Evolutionary conservation across 371 early-diverging fungal species (phyloP).

Genomic region (Saksenaea vasiformis): DNA sequence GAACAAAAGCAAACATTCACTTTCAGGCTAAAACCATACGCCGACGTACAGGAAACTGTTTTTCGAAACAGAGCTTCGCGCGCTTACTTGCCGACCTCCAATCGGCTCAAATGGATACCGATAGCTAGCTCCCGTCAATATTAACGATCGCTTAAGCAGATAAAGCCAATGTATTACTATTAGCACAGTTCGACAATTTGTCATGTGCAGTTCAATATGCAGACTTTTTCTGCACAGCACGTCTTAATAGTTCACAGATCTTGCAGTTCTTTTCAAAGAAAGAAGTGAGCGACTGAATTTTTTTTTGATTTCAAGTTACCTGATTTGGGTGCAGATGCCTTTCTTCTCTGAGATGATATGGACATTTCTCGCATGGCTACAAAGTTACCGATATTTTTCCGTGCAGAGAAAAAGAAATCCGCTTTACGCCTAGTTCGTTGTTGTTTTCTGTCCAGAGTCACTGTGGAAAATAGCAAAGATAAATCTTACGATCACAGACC

Average conservation of each 20-base stretch:
- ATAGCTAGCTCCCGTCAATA: neutral
- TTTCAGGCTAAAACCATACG: neutral
- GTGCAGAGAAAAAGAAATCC: neutral
- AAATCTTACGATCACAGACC: too few species aligned
- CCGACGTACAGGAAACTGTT: neutral
- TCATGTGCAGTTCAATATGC: too few species aligned
- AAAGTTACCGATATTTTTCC: neutral
- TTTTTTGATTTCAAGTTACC: neutral
- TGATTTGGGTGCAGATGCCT: neutral
- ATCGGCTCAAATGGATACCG: neutral
- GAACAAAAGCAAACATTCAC: neutral
- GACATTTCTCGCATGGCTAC: neutral
- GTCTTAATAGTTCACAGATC: too few species aligned
- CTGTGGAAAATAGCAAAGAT: neutral
- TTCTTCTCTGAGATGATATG: neutral
- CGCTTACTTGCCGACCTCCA: constrained; percentile 8
- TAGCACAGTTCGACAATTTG: too few species aligned
- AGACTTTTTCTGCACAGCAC: too few species aligned
- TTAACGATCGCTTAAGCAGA: too few species aligned
- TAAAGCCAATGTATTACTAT: too few species aligned
- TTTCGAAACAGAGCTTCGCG: constrained; percentile 10
- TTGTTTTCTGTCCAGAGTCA: neutral
- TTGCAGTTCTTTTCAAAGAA: too few species aligned
- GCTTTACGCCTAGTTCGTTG: neutral
- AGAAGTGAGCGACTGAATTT: too few species aligned